Conservation (phyloP, 352 stramenopile genomes). For the Halophytophthora polymorphica region DNA sequence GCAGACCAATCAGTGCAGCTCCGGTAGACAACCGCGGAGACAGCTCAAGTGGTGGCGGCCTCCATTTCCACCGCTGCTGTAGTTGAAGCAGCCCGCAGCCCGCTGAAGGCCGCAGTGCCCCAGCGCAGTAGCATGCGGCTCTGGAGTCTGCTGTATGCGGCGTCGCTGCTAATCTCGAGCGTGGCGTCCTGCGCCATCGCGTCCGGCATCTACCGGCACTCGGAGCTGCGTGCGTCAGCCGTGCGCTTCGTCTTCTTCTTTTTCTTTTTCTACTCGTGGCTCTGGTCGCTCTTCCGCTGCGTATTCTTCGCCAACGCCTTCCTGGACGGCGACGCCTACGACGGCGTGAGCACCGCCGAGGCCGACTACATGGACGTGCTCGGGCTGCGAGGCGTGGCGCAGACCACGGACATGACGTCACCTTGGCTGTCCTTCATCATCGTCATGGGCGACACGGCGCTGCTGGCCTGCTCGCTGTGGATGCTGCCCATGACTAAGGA, state of each 20-base stretch:
- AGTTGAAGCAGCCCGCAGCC: no score
- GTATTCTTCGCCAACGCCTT: slow-evolving; percentile 45
- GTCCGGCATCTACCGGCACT: slow-evolving; percentile 30
- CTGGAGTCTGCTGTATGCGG: slow-evolving; percentile 47
- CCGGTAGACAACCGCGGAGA: no score
- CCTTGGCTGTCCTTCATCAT: slow-evolving; percentile 39
- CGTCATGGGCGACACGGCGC: slow-evolving; percentile 36
- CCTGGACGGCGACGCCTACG: slow-evolving; percentile 12
- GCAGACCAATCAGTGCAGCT: no score
- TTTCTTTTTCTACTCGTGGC: slow-evolving; percentile 60
- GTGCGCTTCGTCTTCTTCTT: slow-evolving; percentile 52
- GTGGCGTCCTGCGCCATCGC: slow-evolving; percentile 37
- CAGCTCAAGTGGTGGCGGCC: no score
- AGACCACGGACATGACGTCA: slow-evolving; percentile 32
- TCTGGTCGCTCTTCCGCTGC: slow-evolving; percentile 53
- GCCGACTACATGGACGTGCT: slow-evolving; percentile 37
- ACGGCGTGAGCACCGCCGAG: slow-evolving; percentile 1
- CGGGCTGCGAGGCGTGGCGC: slow-evolving; percentile 33
- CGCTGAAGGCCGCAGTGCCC: no score
- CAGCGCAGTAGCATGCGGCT: slow-evolving; percentile 30
- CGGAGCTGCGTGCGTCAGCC: slow-evolving; percentile 35
- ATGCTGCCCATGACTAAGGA: slow-evolving; percentile 48
- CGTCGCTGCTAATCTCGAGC: slow-evolving; percentile 35
- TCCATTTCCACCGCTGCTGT: no score
- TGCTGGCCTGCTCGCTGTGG: slow-evolving; percentile 43